These are phyloP conservation scores for Trapa bicornis DNA, from an alignment of 345 rosid genomes.

Conservation along the genomic window DNA sequence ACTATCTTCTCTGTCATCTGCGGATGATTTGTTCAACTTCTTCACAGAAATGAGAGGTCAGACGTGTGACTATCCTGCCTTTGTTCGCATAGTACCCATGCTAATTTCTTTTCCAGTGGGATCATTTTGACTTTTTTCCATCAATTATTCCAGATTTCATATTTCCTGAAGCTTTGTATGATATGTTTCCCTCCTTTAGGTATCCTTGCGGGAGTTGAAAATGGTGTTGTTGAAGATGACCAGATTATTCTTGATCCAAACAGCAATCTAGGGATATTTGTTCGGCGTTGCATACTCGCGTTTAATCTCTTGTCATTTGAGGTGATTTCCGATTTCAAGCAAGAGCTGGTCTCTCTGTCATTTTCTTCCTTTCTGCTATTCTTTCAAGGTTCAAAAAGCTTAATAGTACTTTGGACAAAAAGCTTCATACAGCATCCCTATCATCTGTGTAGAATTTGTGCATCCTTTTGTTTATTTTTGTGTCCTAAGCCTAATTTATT, in stretches of 20 bases:
- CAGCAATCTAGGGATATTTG: conserved; percentile 75
- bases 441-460: neutral
- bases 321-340: conserved; percentile 22
- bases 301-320: conserved; percentile 70
- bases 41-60: conserved; percentile 74
- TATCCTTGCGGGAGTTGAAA: conserved; percentile 58
- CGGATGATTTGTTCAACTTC: conserved; percentile 73
- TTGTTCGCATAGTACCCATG: neutral
- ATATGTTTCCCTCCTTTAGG: conserved; percentile 20
- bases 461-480: neutral
- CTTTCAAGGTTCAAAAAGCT: neutral
- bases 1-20: conserved; percentile 52
- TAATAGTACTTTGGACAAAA: neutral
- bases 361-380: neutral
- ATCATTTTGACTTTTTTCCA: neutral
- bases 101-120: neutral
- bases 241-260: conserved; percentile 77
- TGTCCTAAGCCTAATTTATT: neutral
- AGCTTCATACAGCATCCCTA: neutral
- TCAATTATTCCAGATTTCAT: neutral
- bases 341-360: neutral
- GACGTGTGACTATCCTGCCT: conserved; percentile 8
- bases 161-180: neutral
- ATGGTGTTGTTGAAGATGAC: conserved; percentile 55
- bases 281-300: conserved; percentile 79